These are phyloP conservation scores for Ilex asprella DNA, from an alignment of 257 asterid genomes.

Conservation along the genomic window DNA sequence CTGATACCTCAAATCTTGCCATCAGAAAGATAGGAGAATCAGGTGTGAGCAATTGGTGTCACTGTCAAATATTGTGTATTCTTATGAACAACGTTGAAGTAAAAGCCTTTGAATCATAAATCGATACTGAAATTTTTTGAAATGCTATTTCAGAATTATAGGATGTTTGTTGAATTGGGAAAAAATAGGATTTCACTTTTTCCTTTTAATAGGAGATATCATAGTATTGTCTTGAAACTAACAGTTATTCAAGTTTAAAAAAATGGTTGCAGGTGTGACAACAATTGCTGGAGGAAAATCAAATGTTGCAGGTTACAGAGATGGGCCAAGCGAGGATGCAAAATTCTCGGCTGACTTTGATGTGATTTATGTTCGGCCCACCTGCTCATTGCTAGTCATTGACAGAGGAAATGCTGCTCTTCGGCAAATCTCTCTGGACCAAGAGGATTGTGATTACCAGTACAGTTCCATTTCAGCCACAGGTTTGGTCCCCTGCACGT, in stretches of 20 bases:
- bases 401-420: slow-evolving; percentile 99
- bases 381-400: slow-evolving; percentile 80
- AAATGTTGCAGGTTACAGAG: slow-evolving; percentile 82
- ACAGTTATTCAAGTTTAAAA: neutral
- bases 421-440: slow-evolving; percentile 75
- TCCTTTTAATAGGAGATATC: too few species aligned
- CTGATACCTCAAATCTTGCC: slow-evolving; percentile 88
- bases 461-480: slow-evolving; percentile 57
- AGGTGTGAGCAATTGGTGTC: slow-evolving; percentile 31
- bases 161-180: too few species aligned
- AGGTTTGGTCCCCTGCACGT: slow-evolving; percentile 35
- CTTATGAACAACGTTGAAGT: too few species aligned
- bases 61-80: too few species aligned
- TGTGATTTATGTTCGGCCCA: slow-evolving; percentile 66
- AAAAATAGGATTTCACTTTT: too few species aligned
- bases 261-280: slow-evolving; percentile 66
- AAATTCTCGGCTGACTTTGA: slow-evolving; percentile 89
- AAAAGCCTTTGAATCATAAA: too few species aligned
- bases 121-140: too few species aligned
- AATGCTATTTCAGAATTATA: too few species aligned
- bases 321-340: slow-evolving; percentile 98
- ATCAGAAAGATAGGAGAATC: slow-evolving; percentile 95
- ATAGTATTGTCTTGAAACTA: too few species aligned
- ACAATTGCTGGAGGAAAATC: slow-evolving; percentile 99
- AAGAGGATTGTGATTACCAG: slow-evolving; percentile 74